Conservation (phyloP, 2,329 filamentous ascomycete genomes). For the Diaporthe ampelina region DNA sequence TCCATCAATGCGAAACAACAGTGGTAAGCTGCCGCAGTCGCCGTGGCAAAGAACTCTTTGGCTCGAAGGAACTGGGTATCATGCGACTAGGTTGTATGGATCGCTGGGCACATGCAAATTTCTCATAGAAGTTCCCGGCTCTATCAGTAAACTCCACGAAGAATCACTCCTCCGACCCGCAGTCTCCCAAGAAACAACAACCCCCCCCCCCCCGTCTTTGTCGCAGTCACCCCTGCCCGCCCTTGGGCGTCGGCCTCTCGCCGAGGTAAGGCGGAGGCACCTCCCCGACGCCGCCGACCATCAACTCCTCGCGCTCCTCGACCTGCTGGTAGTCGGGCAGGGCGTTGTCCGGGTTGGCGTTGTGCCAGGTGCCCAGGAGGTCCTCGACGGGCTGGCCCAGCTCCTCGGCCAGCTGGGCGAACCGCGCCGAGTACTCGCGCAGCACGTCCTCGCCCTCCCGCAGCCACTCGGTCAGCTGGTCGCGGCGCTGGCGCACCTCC, state of each 20-base stretch:
- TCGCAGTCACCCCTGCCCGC: background rate
- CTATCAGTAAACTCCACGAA: background rate
- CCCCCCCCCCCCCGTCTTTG: background rate
- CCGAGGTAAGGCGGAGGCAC: constrained; percentile 50
- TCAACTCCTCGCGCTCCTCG: constrained; percentile 49
- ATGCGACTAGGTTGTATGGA: background rate
- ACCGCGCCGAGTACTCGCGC: constrained; percentile 50
- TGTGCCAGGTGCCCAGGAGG: constrained; percentile 50
- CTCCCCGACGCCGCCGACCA: constrained; percentile 51
- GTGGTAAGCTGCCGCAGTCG: background rate
- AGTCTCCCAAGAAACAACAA: constrained; percentile 1
- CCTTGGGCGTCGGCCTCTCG: constrained; percentile 23
- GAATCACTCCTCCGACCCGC: constrained; percentile 49
- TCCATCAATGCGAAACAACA: background rate
- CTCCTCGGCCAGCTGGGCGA: constrained; percentile 48
- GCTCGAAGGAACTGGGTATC: background rate
- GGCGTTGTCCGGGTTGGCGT: constrained; percentile 49
- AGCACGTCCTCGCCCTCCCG: constrained; percentile 49
- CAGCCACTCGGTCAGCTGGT: constrained; percentile 49
- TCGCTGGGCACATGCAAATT: background rate
- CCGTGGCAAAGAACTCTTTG: background rate
- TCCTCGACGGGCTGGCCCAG: constrained; percentile 48
- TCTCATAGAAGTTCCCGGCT: background rate
- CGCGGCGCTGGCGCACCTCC: constrained; percentile 47
- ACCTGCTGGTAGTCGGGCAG: constrained; percentile 48